Evolutionary conservation across 2,329 filamentous ascomycete species (phyloP), one percentile per base, ranked within the genome.

Genomic region (Tricladium varicosporioides): DNA sequence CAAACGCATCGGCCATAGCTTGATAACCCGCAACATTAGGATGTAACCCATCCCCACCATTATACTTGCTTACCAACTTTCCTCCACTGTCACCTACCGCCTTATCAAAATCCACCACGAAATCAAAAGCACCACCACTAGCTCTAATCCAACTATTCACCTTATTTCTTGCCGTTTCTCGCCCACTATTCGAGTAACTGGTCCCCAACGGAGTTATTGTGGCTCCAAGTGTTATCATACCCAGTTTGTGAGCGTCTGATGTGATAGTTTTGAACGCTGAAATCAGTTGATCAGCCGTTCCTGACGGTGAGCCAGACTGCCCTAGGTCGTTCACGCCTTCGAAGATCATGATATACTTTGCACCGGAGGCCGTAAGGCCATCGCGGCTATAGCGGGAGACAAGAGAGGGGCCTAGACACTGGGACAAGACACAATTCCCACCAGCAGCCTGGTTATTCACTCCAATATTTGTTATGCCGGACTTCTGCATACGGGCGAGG

Each of bases 361-460:
- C 79, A 2, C 81, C 81, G 0, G 79, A 75, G 33, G 83, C 80
- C 0, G 78, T 70, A 1, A 89, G 75, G 1, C 85, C 79, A 66
- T 89, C 86, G 14, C 85, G 78, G 65, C 85, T 80, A 60, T 88
- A 79, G 2, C 85, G 80, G 44, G 77, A 74, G 22, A 87, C 71
- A 0, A 83, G 78, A 36, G 80, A 82, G 1, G 85, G 86, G 0
- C 86, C 85, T 0, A 87, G 75, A 0, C 85, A 82, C 51, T 85
- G 84, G 9, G 72, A 72, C 0, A 89, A 76, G 1, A 89, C 77
- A 0, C 83, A 73, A 69, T 89, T 89, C 14, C 86, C 86, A 48
- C 86, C 86, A 0, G 85, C 85, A 1, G 85, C 86, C 70, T 88
- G 81, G 72, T 88, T 88, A 60, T 78, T 74, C 9, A 88, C 72